Evolutionary conservation across 2,329 filamentous ascomycete genomes (phyloP), one percentile per base, ranked within the genome.

Genomic region (Ampelomyces quisqualis): DNA sequence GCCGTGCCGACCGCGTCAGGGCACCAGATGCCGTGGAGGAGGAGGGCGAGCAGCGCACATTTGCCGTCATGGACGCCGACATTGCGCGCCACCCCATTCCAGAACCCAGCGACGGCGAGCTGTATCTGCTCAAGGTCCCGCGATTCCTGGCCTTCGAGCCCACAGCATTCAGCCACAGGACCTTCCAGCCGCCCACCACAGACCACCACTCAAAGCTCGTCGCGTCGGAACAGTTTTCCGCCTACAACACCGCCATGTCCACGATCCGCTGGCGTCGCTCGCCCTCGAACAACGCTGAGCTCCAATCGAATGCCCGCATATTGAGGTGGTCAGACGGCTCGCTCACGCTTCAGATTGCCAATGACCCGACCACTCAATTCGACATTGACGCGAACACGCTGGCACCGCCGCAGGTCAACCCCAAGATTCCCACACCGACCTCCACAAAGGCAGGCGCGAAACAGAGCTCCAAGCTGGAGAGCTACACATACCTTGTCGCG

Each of bases 321-420:
- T 80, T 88, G 60, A 79, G 80, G 53, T 91, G 87, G 87, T 88
- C 83, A 47, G 87, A 91, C 59, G 87, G 87, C 19, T 88, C 84
- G 3, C 72, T 88, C 11, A 90, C 86, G 8, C 73, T 91, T 17
- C 80, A 85, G n/a, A 75, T 90, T 17, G 87, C 86, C 10, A 82
- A 81, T 44, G 76, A 81, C 24, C 79, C 81, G 2, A 73, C 69
- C 23, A 81, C 84, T 49, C 86, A 90, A 58, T 90, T 85, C 72
- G 85, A 89, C 58, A 77, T 90, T 31, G 77, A 82, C 48, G 82
- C 79, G 55, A 89, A 88, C 68, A 70, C 76, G 17, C 78, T 90
- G 33, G 85, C 85, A 2, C 84, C 85, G 2, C 72, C 76, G 2
- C 71, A 79, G 40, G 51, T 66, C 38, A 73, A 75, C 49, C 72